Base-by-base conservation (phyloP, 352 stramenopile species). In the Aphanomyces astaci region DNA sequence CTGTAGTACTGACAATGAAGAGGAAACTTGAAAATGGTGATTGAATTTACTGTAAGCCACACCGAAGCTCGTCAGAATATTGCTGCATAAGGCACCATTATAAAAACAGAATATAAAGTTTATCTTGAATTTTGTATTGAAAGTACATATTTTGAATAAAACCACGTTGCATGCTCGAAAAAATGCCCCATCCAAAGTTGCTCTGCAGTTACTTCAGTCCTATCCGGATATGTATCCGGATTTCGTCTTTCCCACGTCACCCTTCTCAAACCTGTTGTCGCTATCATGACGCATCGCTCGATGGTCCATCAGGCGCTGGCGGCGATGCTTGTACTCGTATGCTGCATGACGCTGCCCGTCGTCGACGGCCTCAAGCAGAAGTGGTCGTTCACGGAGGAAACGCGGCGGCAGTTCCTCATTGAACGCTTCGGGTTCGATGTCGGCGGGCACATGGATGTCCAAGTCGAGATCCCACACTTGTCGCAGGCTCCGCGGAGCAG, bases 381-480 rank as follows among this genome's bases (percentile, higher is more conserved):
- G 24, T 90, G 90, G 79, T 46, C 31, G 31, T 92, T 96, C 54
- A 64, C 72, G 22, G 52, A 73, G 24, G 90, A 97, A 63, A 75
- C 84, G 64, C 81, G 88, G 27, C 59, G 71, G 36, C 74, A 94
- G 52, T 97, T 96, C 73, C 74, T 93, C 48, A 82, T 97, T 48
- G 90, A 97, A 73, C 87, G 85, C 73, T 97, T 97, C 67, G 90
- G 88, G 40, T 96, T 97, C 46, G 74, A 79, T 7, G 71, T 74
- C 4, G 62, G 68, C 11, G 89, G 88, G 4, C 71, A 74, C 43
- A 80, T 96, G 72, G 76, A 95, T 63, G 66, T 96, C 24, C 19
- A 74, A 54, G 45, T 75, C n/a, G 33, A 71, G n/a, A 63, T 73
- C n/a, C 51, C 62, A 22, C 32, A 28, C 7, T n/a, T 63, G n/a